A percentile compares a stretch with the other conserved stretches of the same genome.
Evolutionary conservation across 176 grass and related monocot species (phyloP).

Genomic region (Oryza rufipogon): DNA sequence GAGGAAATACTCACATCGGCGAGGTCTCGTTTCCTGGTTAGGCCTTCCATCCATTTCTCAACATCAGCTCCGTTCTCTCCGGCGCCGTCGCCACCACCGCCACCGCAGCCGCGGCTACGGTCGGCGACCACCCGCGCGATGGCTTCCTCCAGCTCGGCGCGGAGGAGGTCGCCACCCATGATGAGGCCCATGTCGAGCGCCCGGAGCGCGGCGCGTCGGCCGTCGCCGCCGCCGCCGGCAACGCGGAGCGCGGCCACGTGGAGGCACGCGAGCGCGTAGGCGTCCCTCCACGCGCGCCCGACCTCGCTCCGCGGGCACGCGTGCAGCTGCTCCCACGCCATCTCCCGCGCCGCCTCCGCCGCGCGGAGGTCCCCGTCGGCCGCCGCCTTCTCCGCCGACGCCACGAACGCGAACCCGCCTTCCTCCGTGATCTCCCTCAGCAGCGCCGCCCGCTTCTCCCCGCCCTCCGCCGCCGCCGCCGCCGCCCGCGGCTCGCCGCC

Average conservation of each 20-base stretch:
- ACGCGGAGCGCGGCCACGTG: conserved; percentile 60
- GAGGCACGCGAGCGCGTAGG: conserved; percentile 89
- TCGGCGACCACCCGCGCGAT: conserved; percentile 47
- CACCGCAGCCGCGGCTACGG: background rate
- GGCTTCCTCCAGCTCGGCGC: conserved; percentile 61
- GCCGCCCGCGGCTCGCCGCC: conserved; percentile 27
- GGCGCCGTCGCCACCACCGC: background rate
- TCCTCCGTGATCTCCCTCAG: conserved; percentile 82
- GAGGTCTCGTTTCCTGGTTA: conserved; percentile 49
- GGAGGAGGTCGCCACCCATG: conserved; percentile 83
- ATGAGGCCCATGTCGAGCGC: conserved; percentile 96
- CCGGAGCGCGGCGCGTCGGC: conserved; percentile 59
- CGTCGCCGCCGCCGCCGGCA: background rate
- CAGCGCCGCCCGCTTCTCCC: conserved; percentile 61
- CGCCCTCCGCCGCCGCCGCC: background rate
- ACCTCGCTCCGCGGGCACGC: conserved; percentile 73
- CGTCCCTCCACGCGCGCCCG: conserved; percentile 67
- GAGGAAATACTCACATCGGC: conserved; percentile 55
- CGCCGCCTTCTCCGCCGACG: conserved; percentile 81
- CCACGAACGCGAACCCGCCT: conserved; percentile 90
- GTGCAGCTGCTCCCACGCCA: conserved; percentile 99
- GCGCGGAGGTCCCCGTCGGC: conserved; percentile 79
- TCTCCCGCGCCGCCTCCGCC: conserved; percentile 85
- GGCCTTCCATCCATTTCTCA: conserved; percentile 59
- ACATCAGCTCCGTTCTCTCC: background rate